Evolutionary conservation across 1,284 basidiomycete genomes (phyloP).

Genomic region (Porodaedalea pini): DNA sequence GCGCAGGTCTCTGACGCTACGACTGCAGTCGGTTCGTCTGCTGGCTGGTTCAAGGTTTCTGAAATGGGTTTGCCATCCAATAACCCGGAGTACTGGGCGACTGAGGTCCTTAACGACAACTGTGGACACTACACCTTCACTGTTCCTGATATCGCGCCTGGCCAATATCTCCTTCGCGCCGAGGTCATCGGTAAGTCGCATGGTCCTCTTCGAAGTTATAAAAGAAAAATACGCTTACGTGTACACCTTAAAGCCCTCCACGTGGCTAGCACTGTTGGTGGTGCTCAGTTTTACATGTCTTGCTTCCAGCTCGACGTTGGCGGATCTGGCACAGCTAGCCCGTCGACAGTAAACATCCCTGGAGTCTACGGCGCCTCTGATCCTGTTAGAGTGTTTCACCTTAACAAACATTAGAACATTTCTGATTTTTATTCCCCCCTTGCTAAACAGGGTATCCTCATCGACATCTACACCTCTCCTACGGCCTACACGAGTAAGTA

Average conservation of each 20-base stretch:
- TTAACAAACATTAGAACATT: constrained; percentile 26
- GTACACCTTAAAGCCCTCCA: constrained; percentile 38
- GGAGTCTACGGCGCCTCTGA: constrained; percentile 43
- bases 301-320: constrained; percentile 48
- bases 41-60: constrained; percentile 51
- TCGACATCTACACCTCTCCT: constrained; percentile 32
- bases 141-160: constrained; percentile 45
- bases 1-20: constrained; percentile 45
- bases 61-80: constrained; percentile 46
- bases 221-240: no score
- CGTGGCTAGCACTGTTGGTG: constrained; percentile 40
- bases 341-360: constrained; percentile 44
- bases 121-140: constrained; percentile 51
- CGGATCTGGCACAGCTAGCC: constrained; percentile 38
- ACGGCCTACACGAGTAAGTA: constrained; percentile 36
- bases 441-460: constrained; percentile 33
- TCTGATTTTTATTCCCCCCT: neutral
- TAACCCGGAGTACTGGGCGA: constrained; percentile 46
- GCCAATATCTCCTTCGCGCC: constrained; percentile 49
- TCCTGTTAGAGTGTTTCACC: constrained; percentile 28
- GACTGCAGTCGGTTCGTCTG: constrained; percentile 40
- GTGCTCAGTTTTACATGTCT: constrained; percentile 52
- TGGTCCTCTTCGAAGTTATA: neutral
- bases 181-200: constrained; percentile 44
- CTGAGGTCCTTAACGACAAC: constrained; percentile 44